Percentiles rank a stretch among this genome's conserved stretches.
phyloP scores from a whole-genome alignment of 352 stramenopile species.

The Phytopythium vexans region DNA sequence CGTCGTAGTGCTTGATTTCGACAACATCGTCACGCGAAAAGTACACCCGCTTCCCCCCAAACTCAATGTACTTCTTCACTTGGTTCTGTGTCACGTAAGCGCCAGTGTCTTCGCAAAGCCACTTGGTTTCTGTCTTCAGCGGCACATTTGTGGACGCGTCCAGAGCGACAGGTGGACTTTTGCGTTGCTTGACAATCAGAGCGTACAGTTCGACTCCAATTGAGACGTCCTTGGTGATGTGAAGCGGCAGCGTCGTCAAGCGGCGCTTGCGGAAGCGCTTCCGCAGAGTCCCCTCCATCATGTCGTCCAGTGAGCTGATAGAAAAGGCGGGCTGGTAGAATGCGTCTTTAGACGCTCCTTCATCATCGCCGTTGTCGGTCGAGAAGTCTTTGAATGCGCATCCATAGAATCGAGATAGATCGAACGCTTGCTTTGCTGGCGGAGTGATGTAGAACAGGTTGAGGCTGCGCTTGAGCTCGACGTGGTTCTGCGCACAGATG shows the following conservation, averaged over 20 bases:
- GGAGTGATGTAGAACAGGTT: slow-evolving; percentile 80
- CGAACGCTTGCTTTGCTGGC: slow-evolving; percentile 46
- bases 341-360: slow-evolving; percentile 14
- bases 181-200: slow-evolving; percentile 53
- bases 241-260: slow-evolving; percentile 57
- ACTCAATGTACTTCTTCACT: slow-evolving; percentile 75
- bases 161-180: slow-evolving; percentile 54
- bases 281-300: slow-evolving; percentile 73
- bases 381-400: slow-evolving; percentile 71
- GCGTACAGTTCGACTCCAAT: slow-evolving; percentile 79
- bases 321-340: slow-evolving; percentile 66
- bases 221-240: slow-evolving; percentile 71
- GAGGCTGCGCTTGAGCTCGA: slow-evolving; percentile 67
- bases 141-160: slow-evolving; percentile 70
- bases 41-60: slow-evolving; percentile 75
- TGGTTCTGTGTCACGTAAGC: slow-evolving; percentile 66
- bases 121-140: slow-evolving; percentile 82
- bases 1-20: slow-evolving; percentile 76
- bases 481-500: slow-evolving; percentile 49
- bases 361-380: slow-evolving; percentile 12
- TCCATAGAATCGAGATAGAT: slow-evolving; percentile 56
- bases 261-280: slow-evolving; percentile 81
- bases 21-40: slow-evolving; percentile 79
- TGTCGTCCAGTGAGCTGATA: slow-evolving; percentile 66
- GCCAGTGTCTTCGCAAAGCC: slow-evolving; percentile 82